Evolutionary conservation across 495 filamentous ascomycete species (phyloP), one percentile per base, ranked within the genome.

Genomic region (Extremus antarcticus): DNA sequence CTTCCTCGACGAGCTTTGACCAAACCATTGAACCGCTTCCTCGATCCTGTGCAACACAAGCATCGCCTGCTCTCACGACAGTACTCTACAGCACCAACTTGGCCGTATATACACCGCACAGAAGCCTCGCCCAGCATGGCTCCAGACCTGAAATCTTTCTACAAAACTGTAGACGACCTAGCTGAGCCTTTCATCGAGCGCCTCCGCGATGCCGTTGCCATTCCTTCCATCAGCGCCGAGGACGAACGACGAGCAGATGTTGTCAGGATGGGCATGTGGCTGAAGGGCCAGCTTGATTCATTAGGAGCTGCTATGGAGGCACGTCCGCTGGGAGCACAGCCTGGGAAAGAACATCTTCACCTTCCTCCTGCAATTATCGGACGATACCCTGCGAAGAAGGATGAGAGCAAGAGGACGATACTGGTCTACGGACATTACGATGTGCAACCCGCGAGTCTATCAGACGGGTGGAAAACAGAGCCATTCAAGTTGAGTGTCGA

Each of bases 391-490:
- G 56, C 55, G 15, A 90, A 92, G 54, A 84, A 79, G 67, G 90
- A 95, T 68, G 81, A 84, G 69, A 86, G 79, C 64, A 97, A 96
- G 80, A 82, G 87, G 35, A 97, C 88, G 9, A 90, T 99, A 61
- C 76, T 97, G 45, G 87, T 99, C 22, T 99, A 99, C 62, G 94
- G 94, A 25, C 94, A 99, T 73, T 99, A 99, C 73, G 94, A 99
- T 71, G 94, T 99, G 16, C 94, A 99, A 70, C 94, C 94, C 2
- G 94, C 94, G 39, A 75, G 86, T 66, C 87, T 83, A 75, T 87
- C 86, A 61, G 94, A 99, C 62, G 94, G 94, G 32, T 99, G 94
- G 94, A 83, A 85, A 48, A 95, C 92, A 1, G 87, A 97, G 68
- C 94, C 94, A 16, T 99, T 97, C 68, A 83, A 84, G 54, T 74